Base-by-base conservation (phyloP, 2,329 filamentous ascomycete species). In the Talaromyces sp. region DNA sequence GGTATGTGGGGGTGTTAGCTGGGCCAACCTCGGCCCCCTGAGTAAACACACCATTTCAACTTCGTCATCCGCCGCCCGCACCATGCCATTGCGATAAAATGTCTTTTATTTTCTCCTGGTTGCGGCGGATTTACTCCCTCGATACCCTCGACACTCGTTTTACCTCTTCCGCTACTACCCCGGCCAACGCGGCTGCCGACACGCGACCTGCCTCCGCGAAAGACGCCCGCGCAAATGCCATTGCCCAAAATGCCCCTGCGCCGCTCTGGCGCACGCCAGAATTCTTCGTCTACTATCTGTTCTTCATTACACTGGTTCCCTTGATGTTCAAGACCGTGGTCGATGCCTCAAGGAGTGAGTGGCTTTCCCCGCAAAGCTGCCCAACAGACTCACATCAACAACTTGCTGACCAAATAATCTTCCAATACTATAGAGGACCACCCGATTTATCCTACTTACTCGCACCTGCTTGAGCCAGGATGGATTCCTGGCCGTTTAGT, bases 401-500 rank as follows among this genome's bases (percentile, higher is more conserved):
- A 39, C n/a, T 19, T 56, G 48, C 58, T 65, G 41, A 65, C 46
- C 24, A 35, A 32, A 37, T 45, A 36, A 44, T 40, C 63, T 35
- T 51, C 49, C 40, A 51, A 44, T 39, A 29, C 27, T 48, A 49
- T 67, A 96, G 91, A 87, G 54, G 86, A 86, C 32, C 88, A 97
- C 69, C 89, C 90, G 4, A 86, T 89, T 61, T 99, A 94, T 69
- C 70, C 80, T 53, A 89, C 87, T 62, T 97, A 87, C 68, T 81
- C 87, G 56, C 77, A 79, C 54, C 78, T 87, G 35, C 82, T 99
- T 14, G 86, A 85, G 2, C 81, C 86, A 8, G 95, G 94, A 62
- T 99, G 94, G 94, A 89, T 99, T 52, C 89, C 88, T 7, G 93
- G 93, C 22, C 88, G 93, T 54, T 90, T 90, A 81, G 90, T 97